phyloP scores from a whole-genome alignment of 805 yeast species.

The Pichia kluyveri region DNA sequence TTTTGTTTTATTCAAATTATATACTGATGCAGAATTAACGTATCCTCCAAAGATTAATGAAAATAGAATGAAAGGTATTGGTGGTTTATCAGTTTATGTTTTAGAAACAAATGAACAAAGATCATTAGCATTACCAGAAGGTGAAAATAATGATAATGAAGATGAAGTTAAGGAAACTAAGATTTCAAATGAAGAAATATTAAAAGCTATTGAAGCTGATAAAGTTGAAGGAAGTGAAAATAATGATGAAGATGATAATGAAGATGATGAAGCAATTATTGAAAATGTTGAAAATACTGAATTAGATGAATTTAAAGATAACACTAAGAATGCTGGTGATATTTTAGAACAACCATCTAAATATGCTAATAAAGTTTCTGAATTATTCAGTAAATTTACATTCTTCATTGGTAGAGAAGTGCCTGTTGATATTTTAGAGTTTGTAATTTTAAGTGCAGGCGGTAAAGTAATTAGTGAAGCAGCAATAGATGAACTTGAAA shows the following conservation, averaged over 20 bases:
- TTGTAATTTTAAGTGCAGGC: conserved; percentile 77
- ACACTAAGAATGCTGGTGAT: conserved; percentile 58
- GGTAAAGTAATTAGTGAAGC: conserved; percentile 82
- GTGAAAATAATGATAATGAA: not conserved
- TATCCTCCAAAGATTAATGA: conserved; percentile 85
- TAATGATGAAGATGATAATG: conserved; percentile 28
- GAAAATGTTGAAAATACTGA: conserved; percentile 37
- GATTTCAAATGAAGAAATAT: conserved; percentile 33
- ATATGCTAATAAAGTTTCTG: conserved; percentile 49
- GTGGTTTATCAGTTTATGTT: conserved; percentile 80
- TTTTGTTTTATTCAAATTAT: conserved; percentile 77
- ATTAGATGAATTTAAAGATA: conserved; percentile 66
- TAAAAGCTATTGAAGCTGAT: conserved; percentile 49
- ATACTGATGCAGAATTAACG: conserved; percentile 74
- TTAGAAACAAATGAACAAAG: conserved; percentile 43
- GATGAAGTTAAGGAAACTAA: conserved; percentile 26
- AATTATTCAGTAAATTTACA: conserved; percentile 62
- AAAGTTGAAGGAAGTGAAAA: conserved; percentile 16
- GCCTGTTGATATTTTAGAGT: conserved; percentile 83
- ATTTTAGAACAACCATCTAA: conserved; percentile 62
- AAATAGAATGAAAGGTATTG: conserved; percentile 70
- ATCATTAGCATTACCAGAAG: conserved; percentile 30
- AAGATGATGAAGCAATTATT: conserved; percentile 27
- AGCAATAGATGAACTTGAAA: conserved; percentile 63
- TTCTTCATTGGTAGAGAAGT: conserved; percentile 95